A percentile compares a stretch with the other conserved stretches of the same genome.
Evolutionary conservation across 2,329 filamentous ascomycete genomes (phyloP).

Genomic region (Ophiostoma tasmaniense): DNA sequence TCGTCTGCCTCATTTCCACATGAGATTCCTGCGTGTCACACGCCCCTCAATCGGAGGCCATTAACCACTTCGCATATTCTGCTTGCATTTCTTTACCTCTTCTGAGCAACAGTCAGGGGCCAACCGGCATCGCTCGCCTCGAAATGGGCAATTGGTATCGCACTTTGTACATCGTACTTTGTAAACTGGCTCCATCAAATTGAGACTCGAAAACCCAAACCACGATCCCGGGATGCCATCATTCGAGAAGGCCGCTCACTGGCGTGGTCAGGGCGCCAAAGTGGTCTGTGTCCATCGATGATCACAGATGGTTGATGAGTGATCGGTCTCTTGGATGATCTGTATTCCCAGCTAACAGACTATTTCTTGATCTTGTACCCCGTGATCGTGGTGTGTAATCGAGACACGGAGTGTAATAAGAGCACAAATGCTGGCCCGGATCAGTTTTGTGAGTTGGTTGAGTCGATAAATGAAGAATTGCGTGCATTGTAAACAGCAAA

Average conservation of each 20-base stretch:
- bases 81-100: neutral
- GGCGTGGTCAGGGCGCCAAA: neutral
- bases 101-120: neutral
- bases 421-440: too few relatives aligned
- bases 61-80: neutral
- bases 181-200: neutral
- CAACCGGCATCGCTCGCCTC: neutral
- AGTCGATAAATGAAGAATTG: too few relatives aligned
- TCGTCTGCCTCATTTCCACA: conserved; percentile 1
- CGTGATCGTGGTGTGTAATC: neutral
- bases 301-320: neutral
- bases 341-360: neutral
- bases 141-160: neutral
- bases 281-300: conserved; percentile 2
- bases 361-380: neutral
- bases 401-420: neutral
- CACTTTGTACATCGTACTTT: neutral
- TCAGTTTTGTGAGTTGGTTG: too few relatives aligned
- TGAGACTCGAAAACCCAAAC: neutral
- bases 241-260: neutral
- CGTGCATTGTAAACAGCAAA: too few relatives aligned
- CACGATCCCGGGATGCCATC: conserved; percentile 2
- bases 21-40: neutral
- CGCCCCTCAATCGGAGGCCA: neutral
- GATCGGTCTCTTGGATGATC: neutral